Evolutionary conservation across 1,139 yeast genomes (phyloP).

Genomic region (Candida sp.): DNA sequence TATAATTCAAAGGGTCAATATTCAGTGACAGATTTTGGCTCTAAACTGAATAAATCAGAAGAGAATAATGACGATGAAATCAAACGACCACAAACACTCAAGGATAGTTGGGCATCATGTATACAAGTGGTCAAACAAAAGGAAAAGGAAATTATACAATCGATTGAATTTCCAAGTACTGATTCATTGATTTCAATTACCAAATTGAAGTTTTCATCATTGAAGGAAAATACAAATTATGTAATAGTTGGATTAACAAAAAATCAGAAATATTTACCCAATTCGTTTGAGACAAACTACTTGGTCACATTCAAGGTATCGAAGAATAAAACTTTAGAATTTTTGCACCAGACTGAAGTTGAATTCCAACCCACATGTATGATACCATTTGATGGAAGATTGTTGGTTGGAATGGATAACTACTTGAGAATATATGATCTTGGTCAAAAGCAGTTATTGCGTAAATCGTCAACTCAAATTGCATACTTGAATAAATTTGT

Average conservation of each 20-base stretch:
- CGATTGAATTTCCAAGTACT: constrained; percentile 35
- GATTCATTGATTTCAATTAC: constrained; percentile 36
- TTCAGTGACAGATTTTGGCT: constrained; percentile 1
- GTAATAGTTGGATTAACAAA: constrained; percentile 49
- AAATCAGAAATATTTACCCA: constrained; percentile 35
- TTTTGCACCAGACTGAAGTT: constrained; percentile 62
- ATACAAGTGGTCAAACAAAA: constrained; percentile 47
- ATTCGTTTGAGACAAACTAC: constrained; percentile 23
- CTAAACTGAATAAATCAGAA: constrained; percentile 8
- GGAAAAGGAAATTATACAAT: constrained; percentile 32
- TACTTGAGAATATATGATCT: constrained; percentile 62
- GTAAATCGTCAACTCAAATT: constrained; percentile 51
- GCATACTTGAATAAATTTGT: constrained; percentile 43
- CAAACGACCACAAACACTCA: constrained; percentile 16
- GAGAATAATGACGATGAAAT: constrained; percentile 18
- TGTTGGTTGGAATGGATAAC: constrained; percentile 59
- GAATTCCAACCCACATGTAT: constrained; percentile 50
- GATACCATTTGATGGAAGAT: constrained; percentile 53
- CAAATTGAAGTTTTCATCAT: constrained; percentile 17
- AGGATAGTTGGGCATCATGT: constrained; percentile 46
- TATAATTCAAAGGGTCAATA: constrained; percentile 32
- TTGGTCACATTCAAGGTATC: constrained; percentile 43
- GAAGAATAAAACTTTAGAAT: constrained; percentile 27
- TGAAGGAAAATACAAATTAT: constrained; percentile 23
- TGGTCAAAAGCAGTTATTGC: constrained; percentile 76